Conservation (phyloP, 2,329 filamentous ascomycete genomes). For the Botryotinia convoluta region DNA sequence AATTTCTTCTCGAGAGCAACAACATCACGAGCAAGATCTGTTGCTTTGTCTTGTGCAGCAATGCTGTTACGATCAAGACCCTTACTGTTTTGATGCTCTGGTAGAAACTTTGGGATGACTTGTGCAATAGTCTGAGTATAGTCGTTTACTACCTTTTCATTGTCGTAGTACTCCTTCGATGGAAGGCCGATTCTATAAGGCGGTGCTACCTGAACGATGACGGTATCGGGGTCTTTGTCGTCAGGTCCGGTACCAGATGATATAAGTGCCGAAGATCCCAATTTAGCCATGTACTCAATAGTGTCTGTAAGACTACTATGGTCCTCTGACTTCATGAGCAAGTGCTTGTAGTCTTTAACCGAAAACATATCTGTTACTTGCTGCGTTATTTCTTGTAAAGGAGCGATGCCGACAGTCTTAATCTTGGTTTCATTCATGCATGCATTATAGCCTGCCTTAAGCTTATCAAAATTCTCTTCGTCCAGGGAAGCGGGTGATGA, state of each 20-base stretch:
- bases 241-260: slow-evolving; percentile 34
- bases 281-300: slow-evolving; percentile 46
- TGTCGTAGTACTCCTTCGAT: slow-evolving; percentile 59
- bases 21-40: slow-evolving; percentile 41
- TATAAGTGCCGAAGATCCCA: slow-evolving; percentile 44
- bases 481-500: slow-evolving; percentile 46
- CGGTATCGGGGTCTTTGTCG: slow-evolving; percentile 49
- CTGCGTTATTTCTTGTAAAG: slow-evolving; percentile 55
- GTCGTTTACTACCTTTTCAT: slow-evolving; percentile 50
- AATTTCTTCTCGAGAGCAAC: slow-evolving; percentile 61
- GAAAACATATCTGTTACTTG: slow-evolving; percentile 49
- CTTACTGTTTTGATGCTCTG: slow-evolving; percentile 20
- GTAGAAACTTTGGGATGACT: slow-evolving; percentile 31
- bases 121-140: slow-evolving; percentile 47
- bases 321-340: slow-evolving; percentile 31
- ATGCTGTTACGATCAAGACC: slow-evolving; percentile 20
- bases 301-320: slow-evolving; percentile 44
- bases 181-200: slow-evolving; percentile 55
- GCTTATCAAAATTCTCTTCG: slow-evolving; percentile 62
- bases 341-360: slow-evolving; percentile 21
- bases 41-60: slow-evolving; percentile 21
- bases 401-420: slow-evolving; percentile 52
- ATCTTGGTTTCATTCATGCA: slow-evolving; percentile 63
- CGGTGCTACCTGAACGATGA: slow-evolving; percentile 44
- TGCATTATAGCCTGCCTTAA: slow-evolving; percentile 62